Base-by-base conservation (phyloP, 2,329 filamentous ascomycete species). In the Paraphaeosphaeria sporulosa region DNA sequence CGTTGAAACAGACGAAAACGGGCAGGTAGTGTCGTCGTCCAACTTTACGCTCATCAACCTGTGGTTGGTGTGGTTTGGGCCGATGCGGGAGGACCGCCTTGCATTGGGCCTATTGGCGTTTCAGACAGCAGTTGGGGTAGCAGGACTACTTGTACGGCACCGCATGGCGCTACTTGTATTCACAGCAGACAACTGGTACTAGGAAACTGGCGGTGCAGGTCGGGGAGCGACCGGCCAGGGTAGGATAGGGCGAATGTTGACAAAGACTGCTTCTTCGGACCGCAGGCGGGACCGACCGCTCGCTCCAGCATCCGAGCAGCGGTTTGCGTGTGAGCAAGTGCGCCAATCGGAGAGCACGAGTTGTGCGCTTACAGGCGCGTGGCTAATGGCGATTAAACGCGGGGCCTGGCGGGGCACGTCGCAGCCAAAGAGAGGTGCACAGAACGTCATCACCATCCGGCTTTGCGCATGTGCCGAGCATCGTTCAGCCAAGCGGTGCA, bases 31-130 rank as follows among this genome's bases (percentile, higher is more conserved):
- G 25, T 90, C 95, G 78, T 94, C 89, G 21, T 93, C 88, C 65
- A 99, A 99, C 78, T 85, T 99, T 64, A 99, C 95, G 9, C 86
- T 99, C 50, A 84, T 99, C 67, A 99, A 99, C 76, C 85, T 99
- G 58, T 99, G 94, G 94, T 83, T 99, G 63, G 92, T 98, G 54
- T 96, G 93, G 92, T 90, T 94, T 76, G 95, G 95, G 0, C 94
- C 95, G 2, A 86, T 96, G 84, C 87, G 91, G 63, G 95, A 99
- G 77, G 91, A 97, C 79, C 85, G 87, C 48, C 83, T 99, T 56
- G 92, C 93, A 27, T 82, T 88, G 73, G 92, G 95, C 76, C 85
- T 99, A 62, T 86, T 95, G 48, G 80, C 81, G n/a, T 85, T 97
- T 78, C 95, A 99, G 82, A 82, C 87, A 17, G 78, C 84, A 4